Evolutionary conservation across 2,329 filamentous ascomycete species (phyloP), one percentile per base, ranked within the genome.

Genomic region (Aspergillus latus): DNA sequence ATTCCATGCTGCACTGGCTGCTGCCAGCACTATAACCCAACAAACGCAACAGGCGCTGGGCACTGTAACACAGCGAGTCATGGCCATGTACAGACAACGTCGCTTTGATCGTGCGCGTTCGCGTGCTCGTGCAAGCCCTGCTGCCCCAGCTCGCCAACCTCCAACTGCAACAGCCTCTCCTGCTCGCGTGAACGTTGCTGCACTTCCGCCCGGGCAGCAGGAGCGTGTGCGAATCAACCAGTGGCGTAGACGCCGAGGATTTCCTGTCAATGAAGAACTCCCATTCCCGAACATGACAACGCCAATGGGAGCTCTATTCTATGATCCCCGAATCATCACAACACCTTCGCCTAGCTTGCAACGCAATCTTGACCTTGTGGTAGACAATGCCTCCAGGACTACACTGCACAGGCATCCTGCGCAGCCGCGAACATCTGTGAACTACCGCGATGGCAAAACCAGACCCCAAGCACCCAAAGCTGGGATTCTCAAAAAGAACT

Each of bases 201-300:
- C 45, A 2, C 51, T 66, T 2, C 32, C 64, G 5, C 40, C 49
- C 10, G 61, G 64, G 10, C 62, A 62, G 16, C 60, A 58, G 30
- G 55, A 54, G 3, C 56, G 43, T 21, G 16, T 64, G 3, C 57
- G 40, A 34, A 44, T 49, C 29, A 49, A 59, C 11, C 51, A 61
- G 30, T 56, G 62, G 51, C 59, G 53, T 5, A 62, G 39, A 32
- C 55, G 61, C n/a, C 36, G 58, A 42, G 61, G 62, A 32, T 47
- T 47, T 36, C 44, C 58, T 2, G 51, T 59, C 15, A 43, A 50
- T 2, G 39, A 55, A 7, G n/a, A 59, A 4, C 56, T 54, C 29
- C 63, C 63, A 5, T 66, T 64, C 34, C 64, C 64, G 2, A 43
- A 60, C 5, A 30, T 64, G n/a, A 43, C 49, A 16, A 36, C 59